Conservation (phyloP, 148 eudicot species). For the Oxyria digyna region DNA sequence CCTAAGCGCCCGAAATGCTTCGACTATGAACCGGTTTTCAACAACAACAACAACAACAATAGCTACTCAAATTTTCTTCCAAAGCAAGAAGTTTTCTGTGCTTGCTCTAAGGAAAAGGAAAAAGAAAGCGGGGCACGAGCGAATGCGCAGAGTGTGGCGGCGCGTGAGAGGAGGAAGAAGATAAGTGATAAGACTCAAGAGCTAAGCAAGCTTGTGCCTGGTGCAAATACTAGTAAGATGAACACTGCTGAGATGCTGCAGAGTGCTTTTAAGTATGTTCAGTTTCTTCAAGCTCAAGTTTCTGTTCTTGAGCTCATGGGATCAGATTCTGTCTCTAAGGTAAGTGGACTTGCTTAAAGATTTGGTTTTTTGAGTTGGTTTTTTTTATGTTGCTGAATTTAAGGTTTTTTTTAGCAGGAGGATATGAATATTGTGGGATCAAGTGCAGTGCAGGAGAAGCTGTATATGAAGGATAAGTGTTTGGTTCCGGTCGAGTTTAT, state of each 20-base stretch:
- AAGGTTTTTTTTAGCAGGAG: constrained; percentile 10
- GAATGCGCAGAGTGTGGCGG: constrained; percentile 55
- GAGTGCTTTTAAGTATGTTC: constrained; percentile 51
- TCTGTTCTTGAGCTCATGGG: constrained; percentile 34
- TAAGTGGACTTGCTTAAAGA: not conserved
- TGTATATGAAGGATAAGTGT: constrained; percentile 47
- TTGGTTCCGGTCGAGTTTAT: constrained; percentile 31
- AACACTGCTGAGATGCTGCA: constrained; percentile 82
- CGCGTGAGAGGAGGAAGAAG: constrained; percentile 69
- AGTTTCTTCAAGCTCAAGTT: constrained; percentile 59
- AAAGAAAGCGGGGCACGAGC: not conserved
- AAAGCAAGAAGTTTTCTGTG: not conserved
- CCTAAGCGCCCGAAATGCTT: not conserved
- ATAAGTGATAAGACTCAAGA: constrained; percentile 64
- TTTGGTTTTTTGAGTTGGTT: not conserved
- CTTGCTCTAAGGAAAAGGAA: not conserved
- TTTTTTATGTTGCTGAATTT: not conserved
- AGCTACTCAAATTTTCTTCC: not conserved
- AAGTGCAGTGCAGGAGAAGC: constrained; percentile 50
- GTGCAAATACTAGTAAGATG: constrained; percentile 38
- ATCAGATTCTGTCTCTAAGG: constrained; percentile 14
- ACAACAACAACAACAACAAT: not conserved
- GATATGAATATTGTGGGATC: constrained; percentile 32
- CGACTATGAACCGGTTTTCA: not conserved
- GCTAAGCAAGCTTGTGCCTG: constrained; percentile 69